phyloP scores from a whole-genome alignment of 345 rosid genomes.

The Brassica juncea region DNA sequence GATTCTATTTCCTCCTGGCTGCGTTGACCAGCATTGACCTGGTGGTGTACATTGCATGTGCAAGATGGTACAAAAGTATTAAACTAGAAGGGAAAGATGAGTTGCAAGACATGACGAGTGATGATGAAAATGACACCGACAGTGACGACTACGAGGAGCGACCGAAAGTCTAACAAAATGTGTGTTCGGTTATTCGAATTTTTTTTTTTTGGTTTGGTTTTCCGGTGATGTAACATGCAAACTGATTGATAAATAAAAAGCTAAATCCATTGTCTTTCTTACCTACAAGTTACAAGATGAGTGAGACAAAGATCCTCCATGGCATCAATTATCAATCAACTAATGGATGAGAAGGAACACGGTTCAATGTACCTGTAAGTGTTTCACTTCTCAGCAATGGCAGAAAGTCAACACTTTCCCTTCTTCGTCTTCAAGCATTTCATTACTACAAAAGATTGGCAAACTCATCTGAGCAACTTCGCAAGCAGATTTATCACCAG shows the following conservation, averaged over 20 bases:
- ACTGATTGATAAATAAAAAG: constrained; percentile 40
- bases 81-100: constrained; percentile 61
- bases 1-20: constrained; percentile 95
- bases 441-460: constrained; percentile 37
- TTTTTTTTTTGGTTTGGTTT: constrained; percentile 13
- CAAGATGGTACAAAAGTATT: constrained; percentile 84
- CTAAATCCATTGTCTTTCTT: constrained; percentile 34
- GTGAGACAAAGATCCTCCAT: neutral
- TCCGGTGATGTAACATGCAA: constrained; percentile 33
- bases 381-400: neutral
- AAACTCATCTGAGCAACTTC: constrained; percentile 42
- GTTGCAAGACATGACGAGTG: constrained; percentile 32
- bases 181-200: neutral
- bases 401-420: neutral
- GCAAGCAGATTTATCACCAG: constrained; percentile 55
- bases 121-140: constrained; percentile 37
- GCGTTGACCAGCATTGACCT: constrained; percentile 67
- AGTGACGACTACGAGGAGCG: constrained; percentile 33
- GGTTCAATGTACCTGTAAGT: neutral
- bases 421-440: constrained; percentile 9
- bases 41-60: constrained; percentile 64
- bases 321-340: neutral
- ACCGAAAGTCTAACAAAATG: constrained; percentile 47
- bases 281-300: neutral
- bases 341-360: neutral